Conservation (phyloP, 2,329 filamentous ascomycete genomes). For the Botrytis galanthina region DNA sequence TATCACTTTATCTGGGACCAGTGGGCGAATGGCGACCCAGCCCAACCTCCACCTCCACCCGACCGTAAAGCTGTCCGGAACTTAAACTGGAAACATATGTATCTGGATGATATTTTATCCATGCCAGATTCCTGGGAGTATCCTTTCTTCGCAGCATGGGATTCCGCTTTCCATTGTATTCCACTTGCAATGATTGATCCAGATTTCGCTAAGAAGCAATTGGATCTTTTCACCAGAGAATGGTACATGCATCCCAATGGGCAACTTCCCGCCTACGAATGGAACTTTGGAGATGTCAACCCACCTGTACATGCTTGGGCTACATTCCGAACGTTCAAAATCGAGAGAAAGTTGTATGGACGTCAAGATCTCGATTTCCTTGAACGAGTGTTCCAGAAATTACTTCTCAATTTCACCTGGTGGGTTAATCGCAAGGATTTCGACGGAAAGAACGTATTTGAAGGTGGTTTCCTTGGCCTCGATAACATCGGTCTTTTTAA, state of each 20-base stretch:
- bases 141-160: conserved; percentile 96
- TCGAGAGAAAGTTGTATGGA: conserved; percentile 95
- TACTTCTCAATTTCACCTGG: conserved; percentile 97
- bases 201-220: conserved; percentile 96
- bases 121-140: conserved; percentile 99
- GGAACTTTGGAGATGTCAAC: conserved; percentile 98
- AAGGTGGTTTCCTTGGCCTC: conserved; percentile 90
- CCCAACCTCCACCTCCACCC: conserved; percentile 80
- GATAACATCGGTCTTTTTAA: conserved; percentile 99
- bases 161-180: conserved; percentile 95
- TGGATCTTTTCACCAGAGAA: conserved; percentile 92
- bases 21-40: conserved; percentile 92
- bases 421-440: conserved; percentile 97
- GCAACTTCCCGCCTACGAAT: conserved; percentile 87
- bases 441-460: conserved; percentile 95
- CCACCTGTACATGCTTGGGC: conserved; percentile 96
- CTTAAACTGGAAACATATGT: conserved; percentile 87
- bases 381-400: conserved; percentile 93
- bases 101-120: conserved; percentile 91
- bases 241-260: conserved; percentile 99
- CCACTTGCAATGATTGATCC: conserved; percentile 96
- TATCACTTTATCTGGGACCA: conserved; percentile 98
- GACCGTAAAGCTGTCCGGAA: conserved; percentile 80
- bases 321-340: conserved; percentile 94
- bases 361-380: conserved; percentile 93